Evolutionary conservation across 441 rosid species (phyloP).

Genomic region (Euphorbia schlechtendalii): DNA sequence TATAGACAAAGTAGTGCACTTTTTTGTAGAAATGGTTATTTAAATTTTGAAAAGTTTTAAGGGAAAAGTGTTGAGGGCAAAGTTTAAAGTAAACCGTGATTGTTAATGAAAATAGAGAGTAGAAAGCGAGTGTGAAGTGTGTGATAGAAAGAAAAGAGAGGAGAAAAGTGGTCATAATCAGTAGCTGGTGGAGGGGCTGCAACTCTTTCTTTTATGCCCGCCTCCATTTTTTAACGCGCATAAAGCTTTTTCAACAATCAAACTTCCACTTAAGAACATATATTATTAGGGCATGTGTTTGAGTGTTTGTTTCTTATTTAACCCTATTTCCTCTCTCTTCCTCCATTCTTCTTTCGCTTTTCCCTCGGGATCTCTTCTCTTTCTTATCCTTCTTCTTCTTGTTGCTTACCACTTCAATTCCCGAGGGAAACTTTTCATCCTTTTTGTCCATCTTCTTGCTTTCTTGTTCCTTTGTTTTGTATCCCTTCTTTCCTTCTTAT

Average conservation of each 20-base stretch:
- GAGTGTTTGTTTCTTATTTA: conserved; percentile 41
- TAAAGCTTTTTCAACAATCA: conserved; percentile 73
- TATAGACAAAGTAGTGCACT: too few species aligned
- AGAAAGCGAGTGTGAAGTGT: too few species aligned
- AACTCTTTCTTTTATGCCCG: conserved; percentile 19
- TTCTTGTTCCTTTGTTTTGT: conserved; percentile 11
- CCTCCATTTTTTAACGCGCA: conserved; percentile 30
- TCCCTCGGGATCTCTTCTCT: conserved; percentile 49
- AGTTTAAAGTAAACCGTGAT: too few species aligned
- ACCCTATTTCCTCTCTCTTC: conserved; percentile 54
- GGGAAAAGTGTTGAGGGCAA: too few species aligned
- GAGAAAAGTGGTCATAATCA: conserved; percentile 44
- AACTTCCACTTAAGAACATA: conserved; percentile 27
- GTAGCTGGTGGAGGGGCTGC: conserved; percentile 59
- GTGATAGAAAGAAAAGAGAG: too few species aligned
- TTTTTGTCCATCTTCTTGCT: neutral
- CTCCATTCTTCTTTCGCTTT: conserved; percentile 31
- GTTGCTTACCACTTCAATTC: conserved; percentile 34
- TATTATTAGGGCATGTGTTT: conserved; percentile 59
- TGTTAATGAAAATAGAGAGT: too few species aligned
- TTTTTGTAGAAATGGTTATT: too few species aligned
- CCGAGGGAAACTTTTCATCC: conserved; percentile 36
- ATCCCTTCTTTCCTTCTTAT: neutral
- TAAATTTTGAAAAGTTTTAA: too few species aligned
- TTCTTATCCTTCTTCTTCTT: neutral